Evolutionary conservation across 23 red algal species (phyloP).

Genomic region (Gracilaria gracilis): DNA sequence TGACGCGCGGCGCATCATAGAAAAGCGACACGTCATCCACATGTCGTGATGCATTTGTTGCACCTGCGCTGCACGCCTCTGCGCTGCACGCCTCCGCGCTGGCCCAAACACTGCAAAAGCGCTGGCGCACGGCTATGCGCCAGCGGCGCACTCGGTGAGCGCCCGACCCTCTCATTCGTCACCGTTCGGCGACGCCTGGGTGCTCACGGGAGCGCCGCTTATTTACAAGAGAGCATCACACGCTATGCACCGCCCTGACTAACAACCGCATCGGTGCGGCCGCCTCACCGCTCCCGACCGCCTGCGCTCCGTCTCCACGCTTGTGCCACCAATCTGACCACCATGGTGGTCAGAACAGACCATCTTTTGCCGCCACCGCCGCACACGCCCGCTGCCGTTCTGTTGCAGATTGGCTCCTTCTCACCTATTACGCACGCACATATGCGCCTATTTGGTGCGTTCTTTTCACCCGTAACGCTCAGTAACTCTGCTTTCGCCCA

Average conservation of each 20-base stretch:
- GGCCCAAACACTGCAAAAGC: too few relatives aligned
- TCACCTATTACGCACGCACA: slow-evolving; percentile 51
- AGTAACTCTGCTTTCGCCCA: neutral
- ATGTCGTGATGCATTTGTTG: neutral
- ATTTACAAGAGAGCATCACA: too few relatives aligned
- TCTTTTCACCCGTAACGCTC: neutral
- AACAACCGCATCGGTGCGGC: neutral
- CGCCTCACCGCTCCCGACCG: too few relatives aligned
- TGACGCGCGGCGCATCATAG: too few relatives aligned
- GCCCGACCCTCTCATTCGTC: too few relatives aligned
- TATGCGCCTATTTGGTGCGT: slow-evolving; percentile 55
- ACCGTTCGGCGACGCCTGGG: too few relatives aligned
- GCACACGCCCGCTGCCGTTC: neutral
- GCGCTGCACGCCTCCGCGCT: neutral
- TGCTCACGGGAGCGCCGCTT: too few relatives aligned
- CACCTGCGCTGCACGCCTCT: neutral
- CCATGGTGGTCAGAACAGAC: slow-evolving; percentile 21
- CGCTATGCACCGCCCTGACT: too few relatives aligned
- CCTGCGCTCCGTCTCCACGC: neutral
- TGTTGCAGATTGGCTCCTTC: slow-evolving; percentile 51
- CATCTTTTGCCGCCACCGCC: slow-evolving; percentile 33
- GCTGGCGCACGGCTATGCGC: too few relatives aligned
- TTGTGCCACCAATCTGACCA: neutral
- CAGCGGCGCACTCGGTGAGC: too few relatives aligned
- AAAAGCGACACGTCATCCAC: neutral